Base-by-base conservation (phyloP, 2,329 filamentous ascomycete genomes). In the Penicillium sp. region DNA sequence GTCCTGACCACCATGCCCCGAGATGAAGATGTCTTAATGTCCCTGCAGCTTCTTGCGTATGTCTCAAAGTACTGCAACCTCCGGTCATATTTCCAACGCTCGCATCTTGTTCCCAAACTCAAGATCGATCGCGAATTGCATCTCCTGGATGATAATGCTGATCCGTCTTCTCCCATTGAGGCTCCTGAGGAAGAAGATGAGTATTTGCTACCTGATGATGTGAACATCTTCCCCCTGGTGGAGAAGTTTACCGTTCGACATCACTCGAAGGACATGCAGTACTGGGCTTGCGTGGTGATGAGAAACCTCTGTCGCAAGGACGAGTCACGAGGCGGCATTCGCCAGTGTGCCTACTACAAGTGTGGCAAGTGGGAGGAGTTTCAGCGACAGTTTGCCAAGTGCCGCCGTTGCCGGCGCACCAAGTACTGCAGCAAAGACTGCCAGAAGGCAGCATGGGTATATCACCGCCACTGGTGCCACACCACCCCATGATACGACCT, bases 391-490 rank as follows among this genome's bases (percentile, higher is more conserved):
- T 99, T 99, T 75, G 95, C 95, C 66, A 99, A 99, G 78, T 99
- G 95, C 78, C 88, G 95, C 64, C 88, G 95, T 63, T 99, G 95
- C 79, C 87, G 95, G 66, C 87, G 95, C 64, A 99, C 95, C 60
- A 99, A 99, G 76, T 97, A 97, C 80, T 99, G 95, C 87, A 97
- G 93, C 84, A 99, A 99, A 78, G 95, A 99, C 76, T 99, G 95
- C 77, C 95, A 99, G 78, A 98, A 98, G 82, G 96, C 91, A 67
- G 96, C 95, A 10, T 99, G 95, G 95, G 92, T 95, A 27, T 98
- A 92, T 77, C 95, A 99, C 74, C 88, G 95, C 59, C 96, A 98
- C 78, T 99, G 95, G 95, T 99, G 95, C 74, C 83, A 83, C 66
- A 76, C 68, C 48, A 69, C 73, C 39, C 72, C 73, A 59, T 74